phyloP scores from a whole-genome alignment of 169 alveolate species.

The Sarcocystis neurona region DNA sequence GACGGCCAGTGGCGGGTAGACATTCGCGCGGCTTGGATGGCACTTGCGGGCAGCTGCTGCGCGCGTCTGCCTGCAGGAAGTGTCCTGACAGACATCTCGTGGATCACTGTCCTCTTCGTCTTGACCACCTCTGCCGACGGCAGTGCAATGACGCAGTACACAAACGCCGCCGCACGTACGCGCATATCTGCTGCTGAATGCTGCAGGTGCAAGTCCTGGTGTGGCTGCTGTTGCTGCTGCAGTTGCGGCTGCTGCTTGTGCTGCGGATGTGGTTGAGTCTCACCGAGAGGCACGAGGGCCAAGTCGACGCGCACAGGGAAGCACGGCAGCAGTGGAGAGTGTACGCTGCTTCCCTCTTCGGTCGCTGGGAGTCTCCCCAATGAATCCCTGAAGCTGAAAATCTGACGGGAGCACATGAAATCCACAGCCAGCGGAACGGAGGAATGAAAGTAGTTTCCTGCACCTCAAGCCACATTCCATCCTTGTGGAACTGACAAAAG shows the following conservation, averaged over 20 bases:
- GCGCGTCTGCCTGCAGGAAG: no score
- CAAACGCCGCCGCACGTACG: background rate
- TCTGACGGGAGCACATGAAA: background rate
- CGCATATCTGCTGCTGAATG: background rate
- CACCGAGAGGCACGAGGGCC: constrained; percentile 52
- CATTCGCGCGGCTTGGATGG: no score
- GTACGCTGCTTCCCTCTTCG: background rate
- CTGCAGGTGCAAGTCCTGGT: background rate
- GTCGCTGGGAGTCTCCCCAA: background rate
- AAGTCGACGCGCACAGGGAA: constrained; percentile 56
- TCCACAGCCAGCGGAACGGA: background rate
- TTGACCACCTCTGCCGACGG: background rate
- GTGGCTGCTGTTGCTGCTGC: no score
- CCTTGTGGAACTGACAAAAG: no score
- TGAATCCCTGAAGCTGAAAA: constrained; percentile 16
- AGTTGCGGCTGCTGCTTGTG: no score
- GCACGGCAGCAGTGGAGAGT: constrained; percentile 53
- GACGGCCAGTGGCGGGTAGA: no score
- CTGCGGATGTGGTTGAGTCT: background rate
- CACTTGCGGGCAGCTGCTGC: no score
- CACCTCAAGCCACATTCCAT: no score
- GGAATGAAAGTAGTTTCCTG: constrained; percentile 16
- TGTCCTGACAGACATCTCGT: no score
- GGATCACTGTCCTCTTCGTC: no score
- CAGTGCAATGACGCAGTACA: background rate